Percentiles rank a stretch among this genome's conserved stretches.
These are phyloP conservation scores for Nematocida homosporus DNA, from an alignment of 371 early-diverging fungal genomes.

Conservation along the genomic window DNA sequence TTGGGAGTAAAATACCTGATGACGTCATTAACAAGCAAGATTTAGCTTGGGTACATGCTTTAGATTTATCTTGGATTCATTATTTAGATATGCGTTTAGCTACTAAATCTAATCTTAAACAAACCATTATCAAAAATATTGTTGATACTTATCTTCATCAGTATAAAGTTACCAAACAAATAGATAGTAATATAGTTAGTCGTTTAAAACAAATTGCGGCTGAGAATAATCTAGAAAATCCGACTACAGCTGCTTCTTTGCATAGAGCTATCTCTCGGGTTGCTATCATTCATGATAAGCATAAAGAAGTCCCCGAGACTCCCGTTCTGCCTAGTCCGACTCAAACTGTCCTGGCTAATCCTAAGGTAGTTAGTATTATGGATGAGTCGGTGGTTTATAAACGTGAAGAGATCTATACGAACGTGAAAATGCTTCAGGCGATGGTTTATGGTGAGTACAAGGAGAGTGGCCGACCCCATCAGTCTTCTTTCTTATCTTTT, in stretches of 20 bases:
- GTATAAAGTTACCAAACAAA: neutral
- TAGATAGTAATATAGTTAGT: neutral
- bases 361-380: neutral
- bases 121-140: constrained; percentile 24
- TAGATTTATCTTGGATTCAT: constrained; percentile 22
- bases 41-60: too few relatives aligned
- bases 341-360: neutral
- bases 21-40: too few relatives aligned
- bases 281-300: neutral
- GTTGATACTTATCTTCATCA: constrained; percentile 20
- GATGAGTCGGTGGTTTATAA: neutral
- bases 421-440: neutral
- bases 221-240: constrained; percentile 10
- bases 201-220: neutral
- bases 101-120: constrained; percentile 24
- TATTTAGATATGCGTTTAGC: neutral
- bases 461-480: neutral
- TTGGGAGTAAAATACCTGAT: neutral
- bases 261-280: neutral
- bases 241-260: constrained; percentile 2
- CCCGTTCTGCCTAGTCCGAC: too few relatives aligned
- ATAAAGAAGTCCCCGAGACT: too few relatives aligned
- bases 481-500: neutral
- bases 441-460: neutral
- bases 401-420: constrained; percentile 13